Conservation (phyloP, 768 basidiomycete species). For the Russula sp. region DNA sequence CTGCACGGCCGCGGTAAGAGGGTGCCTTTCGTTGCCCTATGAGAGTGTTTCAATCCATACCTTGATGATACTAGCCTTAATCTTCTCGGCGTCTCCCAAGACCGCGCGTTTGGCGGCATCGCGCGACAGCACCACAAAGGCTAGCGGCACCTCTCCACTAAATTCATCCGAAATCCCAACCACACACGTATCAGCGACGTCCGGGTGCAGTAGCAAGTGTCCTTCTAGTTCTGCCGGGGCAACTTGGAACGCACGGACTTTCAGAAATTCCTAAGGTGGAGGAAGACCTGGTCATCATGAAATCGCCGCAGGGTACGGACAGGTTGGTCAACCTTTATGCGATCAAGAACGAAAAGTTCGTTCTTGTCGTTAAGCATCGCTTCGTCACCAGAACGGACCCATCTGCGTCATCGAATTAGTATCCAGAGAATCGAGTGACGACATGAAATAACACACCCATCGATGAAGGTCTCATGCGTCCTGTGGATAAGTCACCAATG, state of each 20-base stretch:
- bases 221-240: slow-evolving; percentile 34
- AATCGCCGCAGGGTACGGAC: not conserved
- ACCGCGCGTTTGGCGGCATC: slow-evolving; percentile 30
- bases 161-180: slow-evolving; percentile 67
- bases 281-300: too few species aligned
- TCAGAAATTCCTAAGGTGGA: not conserved
- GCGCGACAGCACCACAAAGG: slow-evolving; percentile 51
- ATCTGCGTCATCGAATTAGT: slow-evolving; percentile 31
- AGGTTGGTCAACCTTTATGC: slow-evolving; percentile 43
- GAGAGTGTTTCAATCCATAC: slow-evolving; percentile 28
- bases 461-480: slow-evolving; percentile 57
- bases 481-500: slow-evolving; percentile 28
- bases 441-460: slow-evolving; percentile 39
- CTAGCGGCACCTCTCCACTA: slow-evolving; percentile 66
- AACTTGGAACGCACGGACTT: slow-evolving; percentile 21
- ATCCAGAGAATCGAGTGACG: not conserved
- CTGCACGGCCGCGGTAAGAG: slow-evolving; percentile 13
- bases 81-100: slow-evolving; percentile 29
- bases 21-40: too few species aligned
- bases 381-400: slow-evolving; percentile 63
- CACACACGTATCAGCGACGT: slow-evolving; percentile 36
- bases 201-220: slow-evolving; percentile 33
- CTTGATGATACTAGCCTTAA: slow-evolving; percentile 48
- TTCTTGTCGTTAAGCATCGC: slow-evolving; percentile 44
- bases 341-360: slow-evolving; percentile 52